Evolutionary conservation across 2,329 filamentous ascomycete genomes (phyloP).

Genomic region (Lachnellula arida): DNA sequence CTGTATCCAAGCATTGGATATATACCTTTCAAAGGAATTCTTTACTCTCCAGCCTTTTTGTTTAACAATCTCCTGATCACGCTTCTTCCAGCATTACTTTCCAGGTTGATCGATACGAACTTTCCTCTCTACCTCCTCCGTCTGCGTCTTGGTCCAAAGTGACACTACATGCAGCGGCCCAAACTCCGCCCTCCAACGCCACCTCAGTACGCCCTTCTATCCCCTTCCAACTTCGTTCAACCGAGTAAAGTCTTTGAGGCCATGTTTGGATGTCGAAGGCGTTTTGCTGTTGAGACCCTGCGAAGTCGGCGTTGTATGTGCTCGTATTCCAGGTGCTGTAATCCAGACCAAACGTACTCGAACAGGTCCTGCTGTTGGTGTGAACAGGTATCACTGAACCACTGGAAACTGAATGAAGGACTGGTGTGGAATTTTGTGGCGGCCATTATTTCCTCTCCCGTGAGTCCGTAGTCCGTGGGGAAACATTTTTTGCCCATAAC

Average conservation of each 20-base stretch:
- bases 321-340: constrained; percentile 37
- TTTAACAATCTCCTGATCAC: too few relatives aligned
- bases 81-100: too few relatives aligned
- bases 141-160: neutral
- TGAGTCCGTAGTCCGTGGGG: too few relatives aligned
- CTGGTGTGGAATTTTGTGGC: constrained; percentile 34
- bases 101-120: too few relatives aligned
- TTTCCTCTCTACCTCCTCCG: too few relatives aligned
- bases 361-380: constrained; percentile 36
- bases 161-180: neutral
- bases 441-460: constrained; percentile 40
- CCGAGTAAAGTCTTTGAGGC: constrained; percentile 21
- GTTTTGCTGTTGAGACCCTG: constrained; percentile 30
- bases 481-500: too few relatives aligned
- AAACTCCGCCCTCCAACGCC: too few relatives aligned
- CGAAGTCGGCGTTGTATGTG: constrained; percentile 33
- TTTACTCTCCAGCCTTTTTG: too few relatives aligned
- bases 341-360: constrained; percentile 47
- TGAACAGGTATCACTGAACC: constrained; percentile 6
- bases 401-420: constrained; percentile 15
- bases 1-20: too few relatives aligned
- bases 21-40: too few relatives aligned
- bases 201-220: neutral
- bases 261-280: constrained; percentile 26
- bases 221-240: too few relatives aligned